A percentile compares a stretch with the other conserved stretches of the same genome.
Evolutionary conservation across 2,329 filamentous ascomycete genomes (phyloP).

Genomic region (Trichophyton benhamiae): DNA sequence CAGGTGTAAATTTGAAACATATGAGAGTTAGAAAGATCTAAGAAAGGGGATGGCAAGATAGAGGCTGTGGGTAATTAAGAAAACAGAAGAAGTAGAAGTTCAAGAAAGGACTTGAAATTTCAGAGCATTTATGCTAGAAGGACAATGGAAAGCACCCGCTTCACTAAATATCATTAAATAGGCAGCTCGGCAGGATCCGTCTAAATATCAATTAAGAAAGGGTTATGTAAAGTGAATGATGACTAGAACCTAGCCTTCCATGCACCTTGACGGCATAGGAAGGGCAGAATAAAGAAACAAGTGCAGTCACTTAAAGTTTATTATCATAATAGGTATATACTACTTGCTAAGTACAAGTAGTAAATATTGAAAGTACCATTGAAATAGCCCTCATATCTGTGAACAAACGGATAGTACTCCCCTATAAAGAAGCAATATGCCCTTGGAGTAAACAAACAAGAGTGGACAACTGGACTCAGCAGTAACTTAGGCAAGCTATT

Average conservation of each 20-base stretch:
- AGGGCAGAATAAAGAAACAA: not conserved
- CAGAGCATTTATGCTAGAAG: not conserved
- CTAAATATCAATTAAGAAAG: not conserved
- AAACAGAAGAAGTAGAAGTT: not conserved
- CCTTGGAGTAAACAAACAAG: not conserved
- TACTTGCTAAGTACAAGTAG: not conserved
- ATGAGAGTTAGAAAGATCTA: not conserved
- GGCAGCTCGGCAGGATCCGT: not conserved
- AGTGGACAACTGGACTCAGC: not conserved
- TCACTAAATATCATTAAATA: not conserved
- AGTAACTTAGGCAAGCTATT: not conserved
- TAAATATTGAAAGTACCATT: not conserved
- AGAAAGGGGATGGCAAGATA: not conserved
- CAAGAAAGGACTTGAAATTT: not conserved
- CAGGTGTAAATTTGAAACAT: not conserved
- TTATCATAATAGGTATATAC: not conserved
- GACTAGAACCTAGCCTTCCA: too few relatives aligned
- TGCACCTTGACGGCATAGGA: too few relatives aligned
- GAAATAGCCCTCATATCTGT: not conserved
- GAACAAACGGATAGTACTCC: not conserved
- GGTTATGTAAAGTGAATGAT: too few relatives aligned
- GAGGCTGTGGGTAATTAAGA: not conserved
- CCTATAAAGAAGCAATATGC: not conserved
- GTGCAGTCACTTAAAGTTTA: not conserved
- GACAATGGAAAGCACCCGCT: not conserved